A percentile compares a stretch with the other conserved stretches of the same genome.
phyloP scores from a whole-genome alignment of 139 green algal species.

The Chlorella sp. region DNA sequence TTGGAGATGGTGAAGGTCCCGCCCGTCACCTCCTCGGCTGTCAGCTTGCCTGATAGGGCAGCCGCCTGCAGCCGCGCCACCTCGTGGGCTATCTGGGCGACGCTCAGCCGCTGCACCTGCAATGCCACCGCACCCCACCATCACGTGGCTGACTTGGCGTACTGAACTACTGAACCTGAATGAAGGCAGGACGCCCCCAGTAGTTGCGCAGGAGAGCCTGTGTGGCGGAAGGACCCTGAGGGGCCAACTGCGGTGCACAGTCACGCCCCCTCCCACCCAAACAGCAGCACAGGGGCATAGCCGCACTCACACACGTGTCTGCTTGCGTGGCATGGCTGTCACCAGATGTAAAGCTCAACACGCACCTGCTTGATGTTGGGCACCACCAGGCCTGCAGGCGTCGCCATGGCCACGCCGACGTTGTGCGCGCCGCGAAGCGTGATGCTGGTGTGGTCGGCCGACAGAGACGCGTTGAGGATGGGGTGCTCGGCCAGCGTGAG shows the following conservation, averaged over 20 bases:
- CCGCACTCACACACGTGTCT: no score
- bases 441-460: constrained; percentile 17
- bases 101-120: constrained; percentile 43
- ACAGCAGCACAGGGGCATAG: not conserved
- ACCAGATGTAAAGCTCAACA: not conserved
- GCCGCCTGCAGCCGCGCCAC: constrained; percentile 58
- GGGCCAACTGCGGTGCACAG: no score
- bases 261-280: not conserved
- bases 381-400: constrained; percentile 74
- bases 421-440: constrained; percentile 57
- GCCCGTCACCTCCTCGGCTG: constrained; percentile 47
- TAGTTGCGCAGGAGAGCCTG: not conserved
- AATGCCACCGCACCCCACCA: no score
- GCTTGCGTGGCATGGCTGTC: not conserved
- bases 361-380: constrained; percentile 74
- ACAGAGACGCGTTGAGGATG: constrained; percentile 63
- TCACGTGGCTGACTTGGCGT: no score
- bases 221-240: no score
- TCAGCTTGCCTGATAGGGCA: constrained; percentile 58
- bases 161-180: no score
- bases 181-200: not conserved
- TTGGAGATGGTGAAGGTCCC: constrained; percentile 87
- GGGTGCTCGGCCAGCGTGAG: constrained; percentile 60
- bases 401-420: constrained; percentile 88
- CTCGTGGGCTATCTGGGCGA: constrained; percentile 59